A percentile compares a stretch with the other conserved stretches of the same genome.
Conservation (phyloP, 1,284 basidiomycete species). For the Kalmanozyma brasiliensis region DNA sequence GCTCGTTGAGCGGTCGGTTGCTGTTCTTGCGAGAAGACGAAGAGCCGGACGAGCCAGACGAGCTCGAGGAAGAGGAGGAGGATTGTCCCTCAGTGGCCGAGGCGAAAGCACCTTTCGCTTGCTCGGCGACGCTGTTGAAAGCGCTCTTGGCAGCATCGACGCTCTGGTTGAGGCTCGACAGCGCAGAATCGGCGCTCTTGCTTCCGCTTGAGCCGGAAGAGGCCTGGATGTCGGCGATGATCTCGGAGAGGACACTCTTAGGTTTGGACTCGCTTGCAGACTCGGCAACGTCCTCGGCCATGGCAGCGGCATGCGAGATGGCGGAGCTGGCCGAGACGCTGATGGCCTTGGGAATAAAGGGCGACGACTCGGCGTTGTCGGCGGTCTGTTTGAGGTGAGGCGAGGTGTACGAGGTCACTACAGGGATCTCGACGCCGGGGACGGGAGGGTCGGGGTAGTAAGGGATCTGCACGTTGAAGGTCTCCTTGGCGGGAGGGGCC, state of each 20-base stretch:
- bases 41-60: slow-evolving; percentile 11
- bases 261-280: slow-evolving; percentile 13
- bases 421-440: slow-evolving; percentile 46
- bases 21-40: slow-evolving; percentile 27
- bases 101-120: slow-evolving; percentile 42
- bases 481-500: slow-evolving; percentile 44
- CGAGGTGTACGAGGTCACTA: slow-evolving; percentile 56
- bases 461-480: slow-evolving; percentile 59
- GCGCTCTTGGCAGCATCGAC: slow-evolving; percentile 35
- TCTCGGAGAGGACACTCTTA: slow-evolving; percentile 41
- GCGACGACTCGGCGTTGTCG: slow-evolving; percentile 18
- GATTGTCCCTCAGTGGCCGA: slow-evolving; percentile 17
- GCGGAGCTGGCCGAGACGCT: slow-evolving; percentile 49
- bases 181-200: slow-evolving; percentile 12
- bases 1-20: slow-evolving; percentile 71
- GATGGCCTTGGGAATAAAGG: slow-evolving; percentile 42
- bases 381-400: slow-evolving; percentile 30
- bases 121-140: slow-evolving; percentile 33
- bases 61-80: slow-evolving; percentile 32
- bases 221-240: slow-evolving; percentile 37
- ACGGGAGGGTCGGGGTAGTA: slow-evolving; percentile 53
- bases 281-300: slow-evolving; percentile 24
- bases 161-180: slow-evolving; percentile 25
- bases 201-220: slow-evolving; percentile 12
- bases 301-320: slow-evolving; percentile 40